These are phyloP conservation scores for Ramalina peruviana DNA, from an alignment of 495 filamentous ascomycete genomes.

Conservation along the genomic window DNA sequence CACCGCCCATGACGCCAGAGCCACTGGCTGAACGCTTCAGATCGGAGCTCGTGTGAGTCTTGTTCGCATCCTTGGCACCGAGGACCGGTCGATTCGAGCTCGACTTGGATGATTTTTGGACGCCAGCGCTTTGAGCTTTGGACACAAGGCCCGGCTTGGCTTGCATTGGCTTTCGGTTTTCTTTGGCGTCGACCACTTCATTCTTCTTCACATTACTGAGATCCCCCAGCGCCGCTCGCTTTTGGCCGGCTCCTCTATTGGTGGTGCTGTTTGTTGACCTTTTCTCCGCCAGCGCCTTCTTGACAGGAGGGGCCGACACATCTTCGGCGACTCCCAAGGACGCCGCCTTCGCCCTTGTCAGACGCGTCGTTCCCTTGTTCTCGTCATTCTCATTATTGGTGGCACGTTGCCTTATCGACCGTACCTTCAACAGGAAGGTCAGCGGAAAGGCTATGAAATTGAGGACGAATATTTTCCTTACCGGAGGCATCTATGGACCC, in stretches of 20 bases:
- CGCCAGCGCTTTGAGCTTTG: conserved; percentile 59
- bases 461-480: background rate
- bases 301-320: conserved; percentile 36
- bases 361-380: conserved; percentile 61
- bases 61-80: conserved; percentile 48
- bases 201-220: conserved; percentile 86
- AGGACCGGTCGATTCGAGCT: conserved; percentile 50
- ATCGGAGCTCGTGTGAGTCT: conserved; percentile 42
- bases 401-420: conserved; percentile 46
- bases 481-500: too few species aligned
- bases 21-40: conserved; percentile 60
- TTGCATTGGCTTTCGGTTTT: conserved; percentile 53
- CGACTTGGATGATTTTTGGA: conserved; percentile 62
- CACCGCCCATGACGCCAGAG: conserved; percentile 45
- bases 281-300: conserved; percentile 66
- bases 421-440: conserved; percentile 29
- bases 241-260: conserved; percentile 31
- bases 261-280: conserved; percentile 45
- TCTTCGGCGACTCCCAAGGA: conserved; percentile 44
- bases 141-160: conserved; percentile 53
- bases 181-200: conserved; percentile 44
- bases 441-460: conserved; percentile 2
- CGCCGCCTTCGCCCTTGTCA: conserved; percentile 87
- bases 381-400: conserved; percentile 90
- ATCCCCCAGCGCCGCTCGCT: conserved; percentile 74